A percentile compares a stretch with the other conserved stretches of the same genome.
These are phyloP conservation scores for Wickerhamomyces silvicola DNA, from an alignment of 805 yeast genomes.

Conservation along the genomic window DNA sequence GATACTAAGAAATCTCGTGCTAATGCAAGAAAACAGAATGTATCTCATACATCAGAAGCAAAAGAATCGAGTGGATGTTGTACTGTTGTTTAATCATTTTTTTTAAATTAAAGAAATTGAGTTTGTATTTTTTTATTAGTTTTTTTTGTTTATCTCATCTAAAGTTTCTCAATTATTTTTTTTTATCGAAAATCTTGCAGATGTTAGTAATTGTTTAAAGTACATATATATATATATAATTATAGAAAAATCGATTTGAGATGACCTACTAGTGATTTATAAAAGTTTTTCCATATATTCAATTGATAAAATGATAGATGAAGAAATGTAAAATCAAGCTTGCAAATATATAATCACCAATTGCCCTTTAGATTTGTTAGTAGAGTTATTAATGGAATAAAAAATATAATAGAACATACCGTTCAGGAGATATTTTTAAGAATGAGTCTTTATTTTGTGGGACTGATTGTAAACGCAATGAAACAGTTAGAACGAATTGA, in stretches of 20 bases:
- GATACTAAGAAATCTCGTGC: neutral
- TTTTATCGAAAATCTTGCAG: neutral
- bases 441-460: slow-evolving; percentile 32
- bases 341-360: slow-evolving; percentile 86
- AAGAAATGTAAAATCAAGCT: slow-evolving; percentile 85
- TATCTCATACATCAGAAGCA: slow-evolving; percentile 1
- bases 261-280: slow-evolving; percentile 1
- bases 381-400: neutral
- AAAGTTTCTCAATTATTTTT: neutral
- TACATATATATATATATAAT: neutral
- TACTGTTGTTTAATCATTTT: slow-evolving; percentile 17
- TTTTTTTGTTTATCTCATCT: neutral
- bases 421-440: slow-evolving; percentile 39
- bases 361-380: slow-evolving; percentile 33
- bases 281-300: slow-evolving; percentile 10
- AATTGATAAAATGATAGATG: slow-evolving; percentile 86
- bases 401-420: slow-evolving; percentile 13
- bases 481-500: slow-evolving; percentile 84
- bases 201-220: neutral
- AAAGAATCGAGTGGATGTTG: slow-evolving; percentile 31
- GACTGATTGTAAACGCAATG: slow-evolving; percentile 69
- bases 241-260: neutral
- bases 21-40: slow-evolving; percentile 2
- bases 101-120: neutral
- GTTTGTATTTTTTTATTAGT: neutral